Conservation (phyloP, 2,329 filamentous ascomycete species). For the Septoria linicola region DNA sequence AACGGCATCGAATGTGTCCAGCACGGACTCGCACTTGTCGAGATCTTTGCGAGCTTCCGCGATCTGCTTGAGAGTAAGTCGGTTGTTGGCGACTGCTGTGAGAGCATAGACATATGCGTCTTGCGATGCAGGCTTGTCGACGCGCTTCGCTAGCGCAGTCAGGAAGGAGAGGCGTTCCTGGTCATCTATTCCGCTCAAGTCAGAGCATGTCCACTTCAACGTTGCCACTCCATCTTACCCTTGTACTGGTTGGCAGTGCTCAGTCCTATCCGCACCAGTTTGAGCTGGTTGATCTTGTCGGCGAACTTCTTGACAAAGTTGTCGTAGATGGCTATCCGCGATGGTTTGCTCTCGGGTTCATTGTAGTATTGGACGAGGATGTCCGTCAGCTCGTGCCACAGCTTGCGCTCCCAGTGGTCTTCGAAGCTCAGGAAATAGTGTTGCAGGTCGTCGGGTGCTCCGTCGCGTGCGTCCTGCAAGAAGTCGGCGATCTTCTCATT, state of each 20-base stretch:
- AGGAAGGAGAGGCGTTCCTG: slow-evolving; percentile 84
- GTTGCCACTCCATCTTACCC: slow-evolving; percentile 52
- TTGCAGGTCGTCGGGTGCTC: slow-evolving; percentile 83
- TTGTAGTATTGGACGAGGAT: slow-evolving; percentile 85
- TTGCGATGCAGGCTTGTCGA: slow-evolving; percentile 88
- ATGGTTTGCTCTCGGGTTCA: slow-evolving; percentile 72
- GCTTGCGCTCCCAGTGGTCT: slow-evolving; percentile 95
- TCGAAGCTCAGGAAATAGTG: slow-evolving; percentile 87
- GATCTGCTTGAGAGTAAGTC: slow-evolving; percentile 74
- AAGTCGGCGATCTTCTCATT: slow-evolving; percentile 87
- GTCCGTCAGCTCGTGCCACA: slow-evolving; percentile 98
- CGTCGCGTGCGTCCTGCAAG: slow-evolving; percentile 83
- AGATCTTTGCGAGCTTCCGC: slow-evolving; percentile 84
- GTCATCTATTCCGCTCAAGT: slow-evolving; percentile 62
- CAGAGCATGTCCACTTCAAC: not conserved
- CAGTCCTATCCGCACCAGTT: slow-evolving; percentile 87
- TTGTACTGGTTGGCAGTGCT: slow-evolving; percentile 82
- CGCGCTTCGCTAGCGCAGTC: slow-evolving; percentile 76
- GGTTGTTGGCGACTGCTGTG: slow-evolving; percentile 83
- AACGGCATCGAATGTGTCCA: slow-evolving; percentile 91
- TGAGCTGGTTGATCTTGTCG: slow-evolving; percentile 98
- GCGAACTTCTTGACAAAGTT: slow-evolving; percentile 94
- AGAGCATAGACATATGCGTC: slow-evolving; percentile 94
- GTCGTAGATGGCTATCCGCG: slow-evolving; percentile 88
- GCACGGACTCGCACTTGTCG: slow-evolving; percentile 79